Conservation (phyloP, 2,329 filamentous ascomycete genomes). For the Neurospora sp. region DNA sequence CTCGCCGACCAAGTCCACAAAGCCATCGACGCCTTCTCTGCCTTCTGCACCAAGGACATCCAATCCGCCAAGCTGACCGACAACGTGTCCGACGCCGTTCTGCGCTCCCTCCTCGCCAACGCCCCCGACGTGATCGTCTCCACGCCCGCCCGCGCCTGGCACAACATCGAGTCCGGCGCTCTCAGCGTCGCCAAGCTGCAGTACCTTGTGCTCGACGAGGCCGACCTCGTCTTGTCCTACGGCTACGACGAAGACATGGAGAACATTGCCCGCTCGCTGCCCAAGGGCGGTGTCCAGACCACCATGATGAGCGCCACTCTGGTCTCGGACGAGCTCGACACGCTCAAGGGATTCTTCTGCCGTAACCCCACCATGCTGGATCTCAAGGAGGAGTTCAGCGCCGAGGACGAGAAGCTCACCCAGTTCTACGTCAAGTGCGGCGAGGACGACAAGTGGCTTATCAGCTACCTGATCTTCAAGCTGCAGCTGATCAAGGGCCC, state of each 20-base stretch:
- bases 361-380: slow-evolving; percentile 70
- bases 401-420: slow-evolving; percentile 64
- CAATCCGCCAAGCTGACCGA: slow-evolving; percentile 79
- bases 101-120: slow-evolving; percentile 76
- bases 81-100: slow-evolving; percentile 82
- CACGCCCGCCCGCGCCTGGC: slow-evolving; percentile 75
- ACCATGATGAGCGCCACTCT: slow-evolving; percentile 92
- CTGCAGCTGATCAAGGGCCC: slow-evolving; percentile 90
- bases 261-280: slow-evolving; percentile 65
- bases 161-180: slow-evolving; percentile 64
- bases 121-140: slow-evolving; percentile 83
- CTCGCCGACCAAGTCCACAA: slow-evolving; percentile 86
- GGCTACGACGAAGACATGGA: slow-evolving; percentile 88
- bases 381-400: slow-evolving; percentile 66
- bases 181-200: slow-evolving; percentile 62
- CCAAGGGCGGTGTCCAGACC: slow-evolving; percentile 71
- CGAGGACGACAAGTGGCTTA: slow-evolving; percentile 95
- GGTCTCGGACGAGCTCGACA: slow-evolving; percentile 69
- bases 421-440: slow-evolving; percentile 87
- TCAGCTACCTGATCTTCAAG: slow-evolving; percentile 92
- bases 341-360: slow-evolving; percentile 77
- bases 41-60: slow-evolving; percentile 78
- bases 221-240: slow-evolving; percentile 86
- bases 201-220: slow-evolving; percentile 85
- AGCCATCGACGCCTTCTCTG: slow-evolving; percentile 63